Conservation (phyloP, 352 stramenopile genomes). For the Pythium rhizo-oryzae region DNA sequence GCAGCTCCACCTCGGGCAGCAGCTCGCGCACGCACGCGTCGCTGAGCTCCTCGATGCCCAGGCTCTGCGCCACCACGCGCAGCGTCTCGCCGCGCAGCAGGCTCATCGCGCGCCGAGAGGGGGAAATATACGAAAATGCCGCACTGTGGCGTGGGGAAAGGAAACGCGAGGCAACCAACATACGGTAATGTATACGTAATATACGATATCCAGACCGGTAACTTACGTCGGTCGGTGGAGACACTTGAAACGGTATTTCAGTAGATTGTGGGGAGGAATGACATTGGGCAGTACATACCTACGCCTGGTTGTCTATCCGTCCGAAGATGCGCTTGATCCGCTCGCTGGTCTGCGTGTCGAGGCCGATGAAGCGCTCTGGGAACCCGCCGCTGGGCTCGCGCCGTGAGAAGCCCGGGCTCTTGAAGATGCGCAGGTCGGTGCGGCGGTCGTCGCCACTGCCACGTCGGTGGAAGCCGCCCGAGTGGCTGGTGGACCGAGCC, state of each 20-base stretch:
- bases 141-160: too few relatives aligned
- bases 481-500: slow-evolving; percentile 20
- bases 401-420: slow-evolving; percentile 56
- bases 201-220: too few relatives aligned
- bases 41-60: slow-evolving; percentile 72
- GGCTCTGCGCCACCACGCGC: slow-evolving; percentile 71
- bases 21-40: slow-evolving; percentile 67
- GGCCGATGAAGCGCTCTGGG: slow-evolving; percentile 75
- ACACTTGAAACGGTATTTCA: too few relatives aligned
- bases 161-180: too few relatives aligned
- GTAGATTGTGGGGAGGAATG: too few relatives aligned
- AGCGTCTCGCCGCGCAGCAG: slow-evolving; percentile 71
- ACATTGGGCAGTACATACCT: background rate
- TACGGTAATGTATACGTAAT: background rate
- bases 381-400: slow-evolving; percentile 59
- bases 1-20: slow-evolving; percentile 78
- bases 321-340: slow-evolving; percentile 77
- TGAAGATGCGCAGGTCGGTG: slow-evolving; percentile 82
- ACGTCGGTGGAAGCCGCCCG: background rate
- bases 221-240: too few relatives aligned
- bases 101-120: slow-evolving; percentile 49
- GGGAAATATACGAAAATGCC: background rate
- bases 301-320: slow-evolving; percentile 45
- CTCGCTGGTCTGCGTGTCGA: slow-evolving; percentile 78
- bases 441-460: slow-evolving; percentile 30